Evolutionary conservation across 2,329 filamentous ascomycete genomes (phyloP), one percentile per base, ranked within the genome.

Genomic region (Clarireedia homoeocarpa): DNA sequence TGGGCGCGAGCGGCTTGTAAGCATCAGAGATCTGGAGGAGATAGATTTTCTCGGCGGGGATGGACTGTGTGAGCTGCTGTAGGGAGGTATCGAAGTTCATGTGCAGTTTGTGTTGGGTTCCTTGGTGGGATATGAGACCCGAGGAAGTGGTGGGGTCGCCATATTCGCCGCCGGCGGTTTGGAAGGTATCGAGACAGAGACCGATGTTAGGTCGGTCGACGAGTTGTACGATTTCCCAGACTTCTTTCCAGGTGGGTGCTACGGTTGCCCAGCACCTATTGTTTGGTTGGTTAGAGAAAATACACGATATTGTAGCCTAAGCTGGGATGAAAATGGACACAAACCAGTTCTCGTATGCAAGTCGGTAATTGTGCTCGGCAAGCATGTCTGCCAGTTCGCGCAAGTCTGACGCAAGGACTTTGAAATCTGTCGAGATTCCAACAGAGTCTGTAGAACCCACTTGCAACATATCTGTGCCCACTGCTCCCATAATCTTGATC

Each of bases 121-220:
- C 69, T 0, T 73, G 67, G 15, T 73, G 70, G 56, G 85, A 80
- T 0, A 84, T 69, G 2, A 82, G 63, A 0, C 87, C 86, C 0
- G 80, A 83, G 1, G 69, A 53, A 0, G 84, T 88, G 0, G 80
- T 84, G 0, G 88, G 88, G 62, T 91, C 86, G 0, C 75, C 87
- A 78, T 81, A 91, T 66, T 91, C 86, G 1, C 83, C 80, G 0
- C 86, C 87, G 0, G 81, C 84, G 2, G 80, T 85, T 66, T 91
- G 86, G 71, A 91, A 91, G 0, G 86, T 91, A 63, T 92, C 87
- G 1, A 92, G 77, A 62, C 87, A 91, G 0, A 91, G 72, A 0
- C 88, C 87, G 10, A 90, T 74, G 59, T 91, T 91, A 0, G 76
- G 74, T 2, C 83, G 71, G 61, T 88, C 72, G 2, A 84, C 84